Base-by-base conservation (phyloP, 2,329 filamentous ascomycete genomes). In the Fusarium oxysporum region DNA sequence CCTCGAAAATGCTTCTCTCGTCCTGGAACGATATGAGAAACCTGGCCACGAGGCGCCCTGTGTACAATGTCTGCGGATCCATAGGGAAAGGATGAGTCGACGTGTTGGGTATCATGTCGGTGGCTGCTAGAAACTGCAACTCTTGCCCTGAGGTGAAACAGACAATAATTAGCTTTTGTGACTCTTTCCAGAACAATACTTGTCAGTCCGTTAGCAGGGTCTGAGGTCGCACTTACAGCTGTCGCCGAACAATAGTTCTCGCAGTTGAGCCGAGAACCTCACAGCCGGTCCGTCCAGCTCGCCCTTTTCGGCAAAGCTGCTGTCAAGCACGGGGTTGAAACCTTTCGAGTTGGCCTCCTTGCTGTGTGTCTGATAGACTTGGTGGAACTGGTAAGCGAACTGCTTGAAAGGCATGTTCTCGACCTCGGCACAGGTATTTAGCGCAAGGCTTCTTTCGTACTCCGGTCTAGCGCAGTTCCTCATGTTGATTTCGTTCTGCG, bases 331-430 rank as follows among this genome's bases (percentile, higher is more conserved):
- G 23, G 88, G 88, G 73, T 90, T 90, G 76, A 89, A 90, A 54
- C 87, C 82, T 78, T 82, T 86, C 12, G 83, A 78, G 47, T 84
- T 83, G 7, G 82, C 82, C 69, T 89, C 86, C 71, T 82, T 82
- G 61, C 82, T 84, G 76, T 89, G 86, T 25, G 88, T 90, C 81
- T 89, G 87, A 74, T 89, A 90, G 62, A 89, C 83, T 75, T 89
- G 85, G 78, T 90, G 88, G 77, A 90, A 90, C 79, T 89, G 87
- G 70, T 87, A 88, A 7, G 86, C 86, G 74, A 90, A 89, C 79
- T 90, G 88, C 79, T 85, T 87, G 76, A 90, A 90, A 1, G 88
- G 88, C 81, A 90, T 81, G 72, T 88, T 88, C 76, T 90, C 88
- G 51, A 90, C 82, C 76, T 87, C 85, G 35, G 79, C 79, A 79